Percentiles rank a stretch among this genome's conserved stretches.
Conservation (phyloP, 805 yeast species). For the Zygoascus biomembranicola region DNA sequence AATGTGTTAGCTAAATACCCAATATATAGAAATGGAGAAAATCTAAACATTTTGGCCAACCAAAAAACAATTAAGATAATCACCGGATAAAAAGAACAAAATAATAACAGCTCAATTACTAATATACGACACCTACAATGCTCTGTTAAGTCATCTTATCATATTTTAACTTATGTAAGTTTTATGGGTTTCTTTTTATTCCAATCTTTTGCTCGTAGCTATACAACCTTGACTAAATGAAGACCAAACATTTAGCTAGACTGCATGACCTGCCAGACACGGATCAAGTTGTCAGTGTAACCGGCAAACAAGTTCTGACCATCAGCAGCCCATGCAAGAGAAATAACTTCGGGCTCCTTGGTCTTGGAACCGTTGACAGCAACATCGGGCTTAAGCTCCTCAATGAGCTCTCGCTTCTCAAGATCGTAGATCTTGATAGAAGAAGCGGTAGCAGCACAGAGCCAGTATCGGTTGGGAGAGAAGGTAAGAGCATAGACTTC, state of each 20-base stretch:
- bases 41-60: no score
- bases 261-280: slow-evolving; percentile 99
- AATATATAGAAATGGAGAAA: no score
- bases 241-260: slow-evolving; percentile 18
- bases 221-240: background rate
- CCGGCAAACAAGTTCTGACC: slow-evolving; percentile 99
- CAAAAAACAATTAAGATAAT: no score
- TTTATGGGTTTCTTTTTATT: background rate
- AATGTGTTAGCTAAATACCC: no score
- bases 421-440: slow-evolving; percentile 98
- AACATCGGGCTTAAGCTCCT: slow-evolving; percentile 97
- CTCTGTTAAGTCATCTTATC: slow-evolving; percentile 1
- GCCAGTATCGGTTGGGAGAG: slow-evolving; percentile 99
- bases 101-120: background rate
- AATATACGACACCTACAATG: background rate
- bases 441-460: slow-evolving; percentile 97
- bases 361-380: slow-evolving; percentile 74
- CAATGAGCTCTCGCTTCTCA: slow-evolving; percentile 88
- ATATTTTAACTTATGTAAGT: background rate
- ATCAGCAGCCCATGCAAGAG: slow-evolving; percentile 99
- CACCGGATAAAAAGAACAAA: background rate
- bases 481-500: slow-evolving; percentile 97
- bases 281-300: slow-evolving; percentile 98
- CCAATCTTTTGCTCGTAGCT: background rate
- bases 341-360: slow-evolving; percentile 96